Base-by-base conservation (phyloP, 2,329 filamentous ascomycete genomes). In the Zymoseptoria ardabiliae region DNA sequence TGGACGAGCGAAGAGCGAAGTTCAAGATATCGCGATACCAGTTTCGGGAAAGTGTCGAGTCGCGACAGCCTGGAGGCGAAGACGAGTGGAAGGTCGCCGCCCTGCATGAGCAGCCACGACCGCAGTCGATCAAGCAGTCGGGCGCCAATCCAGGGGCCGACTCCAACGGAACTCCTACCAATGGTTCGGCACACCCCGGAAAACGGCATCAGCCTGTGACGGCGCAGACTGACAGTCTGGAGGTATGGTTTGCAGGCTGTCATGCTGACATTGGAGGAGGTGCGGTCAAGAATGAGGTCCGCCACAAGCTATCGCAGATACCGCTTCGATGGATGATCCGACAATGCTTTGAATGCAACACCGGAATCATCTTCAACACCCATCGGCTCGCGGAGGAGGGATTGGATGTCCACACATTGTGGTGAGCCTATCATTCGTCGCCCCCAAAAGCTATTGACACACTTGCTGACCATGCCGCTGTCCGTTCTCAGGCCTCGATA, bases 261-360 rank as follows among this genome's bases (percentile, higher is more conserved):
- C 77, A 79, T 59, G 74, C 71, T 2, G 77, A 79, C 64, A 70
- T 78, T 8, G 77, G 77, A n/a, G 76, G 76, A 1, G 77, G 78
- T 5, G 76, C 77, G 2, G 74, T 77, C 3, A 59, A 65, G 2
- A 78, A 78, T 59, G 71, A 73, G 35, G 69, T 68, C 49, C 71
- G 76, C 2, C 76, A 79, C 58, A 77, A 75, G 64, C 72, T 79
- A 8, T 72, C 76, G 3, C 74, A 74, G 2, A 78, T 78, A 13
- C 77, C 77, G 4, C 70, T 79, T 2, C 73, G 77, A 2, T 79
- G 77, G 77, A 79, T 79, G 77, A 70, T 79, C 10, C 71, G 77
- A 20, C 76, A 79, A 63, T 76, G 73, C 59, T 79, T 79, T 63
- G 75, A 77, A 61, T 78, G 76, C 67, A 67, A 78, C 54, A 78